Evolutionary conservation across 768 basidiomycete genomes (phyloP).

Genomic region (Tylopilus felleus): DNA sequence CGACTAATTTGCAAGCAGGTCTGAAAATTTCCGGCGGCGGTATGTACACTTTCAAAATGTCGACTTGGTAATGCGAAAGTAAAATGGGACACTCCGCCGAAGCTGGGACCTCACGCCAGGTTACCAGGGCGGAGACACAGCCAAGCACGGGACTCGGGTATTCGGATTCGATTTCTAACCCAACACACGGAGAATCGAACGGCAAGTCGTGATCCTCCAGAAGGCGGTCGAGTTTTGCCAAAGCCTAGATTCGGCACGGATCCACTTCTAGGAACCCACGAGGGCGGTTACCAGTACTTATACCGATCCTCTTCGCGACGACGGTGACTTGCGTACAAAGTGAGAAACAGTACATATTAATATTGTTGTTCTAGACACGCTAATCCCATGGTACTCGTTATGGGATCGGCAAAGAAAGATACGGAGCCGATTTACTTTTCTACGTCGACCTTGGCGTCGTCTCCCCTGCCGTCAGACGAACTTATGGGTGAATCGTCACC

Average conservation of each 20-base stretch:
- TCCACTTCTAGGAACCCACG: not conserved
- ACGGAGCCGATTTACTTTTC: slow-evolving; percentile 2
- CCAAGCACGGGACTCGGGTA: slow-evolving; percentile 1
- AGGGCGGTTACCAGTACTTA: not conserved
- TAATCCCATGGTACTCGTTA: not conserved
- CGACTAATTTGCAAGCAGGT: not conserved
- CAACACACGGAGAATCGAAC: slow-evolving; percentile 2
- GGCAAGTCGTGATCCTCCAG: slow-evolving; percentile 5
- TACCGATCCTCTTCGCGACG: slow-evolving; percentile 11
- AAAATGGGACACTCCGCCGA: too few species aligned
- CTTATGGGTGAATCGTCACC: not conserved
- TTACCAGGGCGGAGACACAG: not conserved
- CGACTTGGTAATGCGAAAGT: not conserved
- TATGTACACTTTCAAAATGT: not conserved
- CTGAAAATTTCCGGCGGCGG: not conserved
- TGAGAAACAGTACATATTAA: not conserved
- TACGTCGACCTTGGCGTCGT: not conserved
- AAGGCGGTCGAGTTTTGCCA: slow-evolving; percentile 5
- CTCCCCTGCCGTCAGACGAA: not conserved
- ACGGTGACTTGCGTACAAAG: slow-evolving; percentile 9
- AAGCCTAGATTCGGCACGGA: slow-evolving; percentile 4
- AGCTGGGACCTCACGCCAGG: not conserved
- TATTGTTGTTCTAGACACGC: not conserved
- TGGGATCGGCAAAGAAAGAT: slow-evolving; percentile 10
- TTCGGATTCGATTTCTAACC: slow-evolving; percentile 8